phyloP scores from a whole-genome alignment of 805 yeast genomes.

The Maudiozyma saulgeensis region DNA sequence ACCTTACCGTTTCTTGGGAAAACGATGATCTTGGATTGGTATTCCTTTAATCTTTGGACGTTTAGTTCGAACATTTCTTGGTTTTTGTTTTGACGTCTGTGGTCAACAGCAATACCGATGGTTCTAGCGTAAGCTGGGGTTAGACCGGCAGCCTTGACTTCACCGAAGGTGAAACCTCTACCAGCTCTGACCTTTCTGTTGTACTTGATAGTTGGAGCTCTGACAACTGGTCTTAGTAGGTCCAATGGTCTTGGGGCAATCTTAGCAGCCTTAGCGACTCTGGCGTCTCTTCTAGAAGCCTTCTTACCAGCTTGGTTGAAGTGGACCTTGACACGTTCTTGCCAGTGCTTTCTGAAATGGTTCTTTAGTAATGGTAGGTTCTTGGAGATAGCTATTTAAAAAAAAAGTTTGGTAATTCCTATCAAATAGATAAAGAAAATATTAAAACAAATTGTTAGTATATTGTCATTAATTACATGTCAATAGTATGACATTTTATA shows the following conservation, averaged over 20 bases:
- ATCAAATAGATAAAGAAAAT: not conserved
- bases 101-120: constrained; percentile 97
- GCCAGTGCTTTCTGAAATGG: constrained; percentile 99
- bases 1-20: constrained; percentile 88
- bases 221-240: constrained; percentile 91
- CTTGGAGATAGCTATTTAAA: constrained; percentile 82
- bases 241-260: constrained; percentile 98
- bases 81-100: constrained; percentile 98
- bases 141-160: constrained; percentile 95
- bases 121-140: constrained; percentile 94
- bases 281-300: constrained; percentile 90
- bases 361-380: constrained; percentile 97
- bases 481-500: too few relatives aligned
- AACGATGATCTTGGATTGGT: constrained; percentile 89
- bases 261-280: constrained; percentile 88
- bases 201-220: constrained; percentile 98
- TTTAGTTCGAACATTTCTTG: constrained; percentile 90
- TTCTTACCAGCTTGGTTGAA: constrained; percentile 99
- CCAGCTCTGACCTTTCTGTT: constrained; percentile 99
- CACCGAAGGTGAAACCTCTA: constrained; percentile 97
- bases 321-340: constrained; percentile 98
- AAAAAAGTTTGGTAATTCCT: not conserved
- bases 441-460: constrained; percentile 10
- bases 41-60: constrained; percentile 94
- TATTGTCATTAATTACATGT: not conserved